Conservation (phyloP, 495 filamentous ascomycete species). For the Xylaria palmicola region DNA sequence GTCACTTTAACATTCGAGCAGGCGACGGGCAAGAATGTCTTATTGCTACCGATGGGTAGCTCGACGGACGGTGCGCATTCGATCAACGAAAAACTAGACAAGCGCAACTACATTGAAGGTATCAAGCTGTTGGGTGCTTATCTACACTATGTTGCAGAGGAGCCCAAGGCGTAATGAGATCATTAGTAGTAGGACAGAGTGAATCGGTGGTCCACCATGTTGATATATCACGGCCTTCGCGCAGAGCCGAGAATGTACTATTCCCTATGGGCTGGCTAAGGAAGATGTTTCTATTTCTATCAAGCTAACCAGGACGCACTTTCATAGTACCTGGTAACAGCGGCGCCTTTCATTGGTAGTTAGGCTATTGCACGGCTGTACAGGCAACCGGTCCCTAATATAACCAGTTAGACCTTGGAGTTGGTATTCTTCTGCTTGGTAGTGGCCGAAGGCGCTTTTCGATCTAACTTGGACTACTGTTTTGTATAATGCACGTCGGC, state of each 20-base stretch:
- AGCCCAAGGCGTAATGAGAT: conserved; percentile 59
- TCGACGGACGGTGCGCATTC: conserved; percentile 95
- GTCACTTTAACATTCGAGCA: conserved; percentile 97
- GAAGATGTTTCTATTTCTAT: neutral
- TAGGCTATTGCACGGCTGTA: neutral
- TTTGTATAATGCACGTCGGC: too few species aligned
- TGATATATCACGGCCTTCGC: neutral
- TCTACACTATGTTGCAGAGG: conserved; percentile 93
- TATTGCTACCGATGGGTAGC: conserved; percentile 94
- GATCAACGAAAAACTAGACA: conserved; percentile 97
- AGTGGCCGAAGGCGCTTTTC: neutral
- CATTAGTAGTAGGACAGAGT: neutral
- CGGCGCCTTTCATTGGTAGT: neutral
- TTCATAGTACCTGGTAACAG: neutral
- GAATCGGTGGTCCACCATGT: neutral
- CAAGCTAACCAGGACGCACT: neutral
- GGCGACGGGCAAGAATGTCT: conserved; percentile 96
- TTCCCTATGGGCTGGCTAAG: neutral
- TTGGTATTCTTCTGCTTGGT: neutral
- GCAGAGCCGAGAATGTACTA: neutral
- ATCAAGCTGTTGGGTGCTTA: conserved; percentile 94
- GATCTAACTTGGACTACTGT: neutral
- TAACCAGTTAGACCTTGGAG: neutral
- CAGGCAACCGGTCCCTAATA: neutral
- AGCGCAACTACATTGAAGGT: conserved; percentile 97